Base-by-base conservation (phyloP, 139 green algal genomes). In the Edaphochlamys debaryana region DNA sequence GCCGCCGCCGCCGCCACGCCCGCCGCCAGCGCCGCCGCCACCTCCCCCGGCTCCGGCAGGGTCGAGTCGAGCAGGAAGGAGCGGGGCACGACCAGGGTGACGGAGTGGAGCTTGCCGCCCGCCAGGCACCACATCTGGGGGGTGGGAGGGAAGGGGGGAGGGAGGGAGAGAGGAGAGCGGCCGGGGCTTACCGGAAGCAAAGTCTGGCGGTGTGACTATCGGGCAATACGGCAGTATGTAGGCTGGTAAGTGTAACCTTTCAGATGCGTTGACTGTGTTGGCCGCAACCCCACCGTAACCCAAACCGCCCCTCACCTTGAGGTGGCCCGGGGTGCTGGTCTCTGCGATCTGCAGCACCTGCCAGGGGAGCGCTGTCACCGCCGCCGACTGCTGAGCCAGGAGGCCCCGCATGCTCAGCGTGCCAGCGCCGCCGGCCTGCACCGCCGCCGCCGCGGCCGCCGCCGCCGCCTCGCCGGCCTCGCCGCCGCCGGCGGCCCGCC, bases 301-400 rank as follows among this genome's bases (percentile, higher is more conserved):
- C 67, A 6, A n/a, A n/a, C n/a, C 45, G 2, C 3, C 1, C 15
- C 77, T 7, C 40, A 87, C 86, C 86, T 88, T 93, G 85, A 88
- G 86, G 11, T 69, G 13, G 15, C 85, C 91, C 7, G 89, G 91
- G 23, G 76, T 87, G 17, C 37, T 6, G 1, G 90, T 94, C 30
- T 89, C 75, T 13, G 89, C 89, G 4, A 98, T 62, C 77, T 95
- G 91, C 66, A 99, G 69, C 70, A 99, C 86, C 90, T 99, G 93
- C 96, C 94, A 97, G 87, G 89, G 71, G 80, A 90, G 52, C 17
- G 73, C 62, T 6, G 79, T 88, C 54, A 90, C 29, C 7, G 73
- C 79, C 20, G 82, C 82, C 7, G 37, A n/a, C 52, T 87, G 82
- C 27, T 82, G n/a, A 11, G 40, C 52, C 56, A 86, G 58, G n/a